A percentile compares a stretch with the other conserved stretches of the same genome.
Conservation (phyloP, 139 green algal species). For the Micromonas pusilla region DNA sequence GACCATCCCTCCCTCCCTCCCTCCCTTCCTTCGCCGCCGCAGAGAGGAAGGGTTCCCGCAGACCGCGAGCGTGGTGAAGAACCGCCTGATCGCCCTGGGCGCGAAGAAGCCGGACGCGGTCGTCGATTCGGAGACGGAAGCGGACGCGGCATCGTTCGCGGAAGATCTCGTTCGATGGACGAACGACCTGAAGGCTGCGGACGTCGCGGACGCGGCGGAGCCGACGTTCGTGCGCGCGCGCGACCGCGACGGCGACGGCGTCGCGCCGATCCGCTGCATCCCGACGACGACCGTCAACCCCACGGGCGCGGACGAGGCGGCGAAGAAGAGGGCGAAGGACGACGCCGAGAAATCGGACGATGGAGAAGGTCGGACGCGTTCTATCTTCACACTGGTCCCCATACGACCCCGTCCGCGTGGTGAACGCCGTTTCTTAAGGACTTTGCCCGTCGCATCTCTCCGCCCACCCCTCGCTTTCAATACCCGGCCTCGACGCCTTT, state of each 20-base stretch:
- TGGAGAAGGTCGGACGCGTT: too few relatives aligned
- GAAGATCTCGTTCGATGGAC: background rate
- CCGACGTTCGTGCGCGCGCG: background rate
- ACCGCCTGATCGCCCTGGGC: background rate
- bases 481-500: too few relatives aligned
- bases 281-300: background rate
- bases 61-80: background rate
- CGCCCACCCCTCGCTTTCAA: too few relatives aligned
- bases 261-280: background rate
- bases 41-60: conserved; percentile 12
- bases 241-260: background rate
- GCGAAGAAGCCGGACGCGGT: background rate
- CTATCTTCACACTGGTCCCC: too few relatives aligned
- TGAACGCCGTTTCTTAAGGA: too few relatives aligned
- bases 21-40: background rate
- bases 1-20: too few relatives aligned
- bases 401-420: too few relatives aligned
- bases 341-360: background rate
- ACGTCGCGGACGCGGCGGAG: background rate
- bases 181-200: background rate
- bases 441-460: too few relatives aligned
- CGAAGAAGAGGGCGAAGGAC: background rate
- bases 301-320: too few relatives aligned
- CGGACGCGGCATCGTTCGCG: background rate
- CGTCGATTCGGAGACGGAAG: background rate